Conservation (phyloP, 441 rosid species). For the Euphorbia neoarborescens region DNA sequence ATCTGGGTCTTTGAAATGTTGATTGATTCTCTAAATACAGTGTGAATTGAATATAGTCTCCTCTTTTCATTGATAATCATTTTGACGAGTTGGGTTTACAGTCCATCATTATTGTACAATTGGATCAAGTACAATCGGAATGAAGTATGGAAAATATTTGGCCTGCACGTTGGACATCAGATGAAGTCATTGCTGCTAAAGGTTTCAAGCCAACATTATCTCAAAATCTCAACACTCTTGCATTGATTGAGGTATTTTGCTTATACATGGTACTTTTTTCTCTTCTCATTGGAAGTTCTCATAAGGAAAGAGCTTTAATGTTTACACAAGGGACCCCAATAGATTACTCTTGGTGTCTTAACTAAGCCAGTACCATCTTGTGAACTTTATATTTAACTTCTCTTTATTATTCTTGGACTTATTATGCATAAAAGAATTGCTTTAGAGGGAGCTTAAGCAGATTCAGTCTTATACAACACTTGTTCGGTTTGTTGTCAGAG, state of each 20-base stretch:
- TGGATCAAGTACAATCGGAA: no score
- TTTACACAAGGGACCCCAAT: neutral
- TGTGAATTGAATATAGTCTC: no score
- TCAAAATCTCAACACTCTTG: slow-evolving; percentile 83
- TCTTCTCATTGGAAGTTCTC: neutral
- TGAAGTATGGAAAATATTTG: no score
- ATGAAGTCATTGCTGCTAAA: slow-evolving; percentile 90
- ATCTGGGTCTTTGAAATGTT: no score
- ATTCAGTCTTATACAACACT: neutral
- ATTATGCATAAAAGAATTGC: neutral
- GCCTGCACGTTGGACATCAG: no score
- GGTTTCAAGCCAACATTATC: slow-evolving; percentile 93
- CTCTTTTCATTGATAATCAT: no score
- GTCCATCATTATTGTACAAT: no score
- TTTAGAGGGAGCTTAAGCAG: neutral
- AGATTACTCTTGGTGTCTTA: neutral
- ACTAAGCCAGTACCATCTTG: slow-evolving; percentile 2
- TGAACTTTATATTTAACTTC: neutral
- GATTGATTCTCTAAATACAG: no score
- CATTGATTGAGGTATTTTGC: slow-evolving; percentile 60
- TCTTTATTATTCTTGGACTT: neutral
- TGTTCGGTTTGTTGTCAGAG: neutral
- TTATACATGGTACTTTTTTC: neutral
- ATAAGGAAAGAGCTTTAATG: neutral
- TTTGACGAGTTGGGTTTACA: no score